phyloP scores from a whole-genome alignment of 176 grass and related monocot species.

The Pharus latifolius region DNA sequence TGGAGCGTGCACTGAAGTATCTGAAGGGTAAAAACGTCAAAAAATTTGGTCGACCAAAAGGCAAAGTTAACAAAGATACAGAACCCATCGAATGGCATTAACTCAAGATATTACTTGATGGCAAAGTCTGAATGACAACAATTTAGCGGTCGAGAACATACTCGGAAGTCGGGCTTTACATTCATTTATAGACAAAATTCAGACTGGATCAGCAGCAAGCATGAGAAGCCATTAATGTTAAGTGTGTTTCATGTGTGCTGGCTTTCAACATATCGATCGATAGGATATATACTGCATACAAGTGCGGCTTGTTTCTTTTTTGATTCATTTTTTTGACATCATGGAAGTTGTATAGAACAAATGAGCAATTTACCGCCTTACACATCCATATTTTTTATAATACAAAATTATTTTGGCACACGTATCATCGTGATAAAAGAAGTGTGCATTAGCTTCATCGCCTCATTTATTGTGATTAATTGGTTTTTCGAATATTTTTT shows the following conservation, averaged over 20 bases:
- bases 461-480: no score
- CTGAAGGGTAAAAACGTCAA: constrained; percentile 60
- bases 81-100: constrained; percentile 47
- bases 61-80: constrained; percentile 5
- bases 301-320: not conserved
- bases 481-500: no score
- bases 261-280: not conserved
- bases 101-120: not conserved
- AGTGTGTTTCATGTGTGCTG: not conserved
- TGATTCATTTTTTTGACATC: not conserved
- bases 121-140: not conserved
- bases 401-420: no score
- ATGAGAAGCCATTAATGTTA: not conserved
- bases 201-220: not conserved
- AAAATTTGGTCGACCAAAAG: constrained; percentile 58
- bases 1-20: constrained; percentile 54
- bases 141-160: not conserved
- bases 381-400: not conserved
- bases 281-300: not conserved
- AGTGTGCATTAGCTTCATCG: no score
- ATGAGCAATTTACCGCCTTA: not conserved
- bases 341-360: constrained; percentile 4
- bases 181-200: not conserved
- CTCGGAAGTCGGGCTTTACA: not conserved
- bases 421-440: no score